Conservation (phyloP, 768 basidiomycete species). For the Lanmaoa rubissima region DNA sequence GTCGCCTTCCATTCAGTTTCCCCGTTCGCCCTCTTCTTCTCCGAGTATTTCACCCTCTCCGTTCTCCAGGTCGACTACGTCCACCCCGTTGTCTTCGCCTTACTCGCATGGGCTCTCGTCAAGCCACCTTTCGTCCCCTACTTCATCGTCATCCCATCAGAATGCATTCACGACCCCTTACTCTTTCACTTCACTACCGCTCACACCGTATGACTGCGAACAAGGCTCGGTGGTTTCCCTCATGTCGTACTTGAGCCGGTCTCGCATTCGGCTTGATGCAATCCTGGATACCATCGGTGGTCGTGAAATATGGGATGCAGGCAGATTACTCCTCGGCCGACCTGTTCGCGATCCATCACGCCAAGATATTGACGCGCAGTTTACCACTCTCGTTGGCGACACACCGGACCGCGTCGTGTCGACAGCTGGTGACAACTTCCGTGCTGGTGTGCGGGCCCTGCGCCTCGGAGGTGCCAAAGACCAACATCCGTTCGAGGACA, state of each 20-base stretch:
- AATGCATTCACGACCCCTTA: conserved; percentile 29
- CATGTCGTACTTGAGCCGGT: conserved; percentile 25
- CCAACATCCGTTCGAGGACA: conserved; percentile 25
- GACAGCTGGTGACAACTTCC: conserved; percentile 68
- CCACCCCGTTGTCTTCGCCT: conserved; percentile 34
- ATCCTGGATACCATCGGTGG: conserved; percentile 85
- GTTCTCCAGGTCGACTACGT: conserved; percentile 30
- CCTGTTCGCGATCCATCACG: conserved; percentile 29
- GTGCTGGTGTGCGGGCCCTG: conserved; percentile 67
- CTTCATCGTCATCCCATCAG: conserved; percentile 28
- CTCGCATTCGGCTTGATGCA: conserved; percentile 58
- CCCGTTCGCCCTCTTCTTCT: conserved; percentile 30
- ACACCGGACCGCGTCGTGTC: conserved; percentile 61
- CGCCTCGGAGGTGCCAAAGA: conserved; percentile 32
- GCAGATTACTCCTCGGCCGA: conserved; percentile 55
- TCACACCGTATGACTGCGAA: conserved; percentile 29
- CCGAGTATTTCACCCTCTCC: conserved; percentile 34
- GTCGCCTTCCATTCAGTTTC: conserved; percentile 25
- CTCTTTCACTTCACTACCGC: conserved; percentile 30
- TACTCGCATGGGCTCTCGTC: conserved; percentile 26
- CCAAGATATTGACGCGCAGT: conserved; percentile 44
- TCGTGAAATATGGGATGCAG: conserved; percentile 72
- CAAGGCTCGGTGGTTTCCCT: conserved; percentile 25
- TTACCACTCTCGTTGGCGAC: conserved; percentile 82
- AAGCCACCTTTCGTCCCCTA: conserved; percentile 21